Evolutionary conservation across 495 filamentous ascomycete genomes (phyloP).

Genomic region (Lasiosphaeria hispida): DNA sequence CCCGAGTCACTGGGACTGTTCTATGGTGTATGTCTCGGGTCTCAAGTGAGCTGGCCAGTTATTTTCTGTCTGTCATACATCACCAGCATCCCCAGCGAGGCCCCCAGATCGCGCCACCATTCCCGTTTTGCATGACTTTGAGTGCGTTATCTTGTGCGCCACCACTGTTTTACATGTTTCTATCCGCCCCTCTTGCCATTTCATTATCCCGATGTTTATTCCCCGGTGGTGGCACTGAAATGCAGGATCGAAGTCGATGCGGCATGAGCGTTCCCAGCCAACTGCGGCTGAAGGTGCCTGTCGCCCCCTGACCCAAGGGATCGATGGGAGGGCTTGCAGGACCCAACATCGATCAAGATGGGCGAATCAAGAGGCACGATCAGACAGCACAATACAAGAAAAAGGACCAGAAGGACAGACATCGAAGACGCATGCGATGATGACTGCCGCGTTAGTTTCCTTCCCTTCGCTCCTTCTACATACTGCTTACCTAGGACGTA

Average conservation of each 20-base stretch:
- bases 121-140: not conserved
- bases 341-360: slow-evolving; percentile 1
- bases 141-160: slow-evolving; percentile 1
- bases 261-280: not conserved
- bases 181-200: not conserved
- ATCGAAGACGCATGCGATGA: not conserved
- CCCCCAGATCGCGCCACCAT: not conserved
- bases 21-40: not conserved
- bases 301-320: not conserved
- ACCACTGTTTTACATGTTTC: not conserved
- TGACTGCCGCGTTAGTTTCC: too few species aligned
- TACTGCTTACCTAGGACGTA: too few species aligned
- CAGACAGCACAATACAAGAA: not conserved
- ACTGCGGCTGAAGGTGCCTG: slow-evolving; percentile 8
- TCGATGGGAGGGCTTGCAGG: not conserved
- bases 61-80: not conserved
- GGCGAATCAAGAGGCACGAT: not conserved
- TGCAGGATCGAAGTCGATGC: not conserved
- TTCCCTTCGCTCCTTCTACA: too few species aligned
- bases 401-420: slow-evolving; percentile 14
- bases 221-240: too few species aligned
- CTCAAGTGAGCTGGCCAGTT: not conserved
- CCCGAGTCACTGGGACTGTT: not conserved
- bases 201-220: not conserved
- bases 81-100: not conserved